phyloP scores from a whole-genome alignment of 2,329 filamentous ascomycete species.

The Leptographium flavum region DNA sequence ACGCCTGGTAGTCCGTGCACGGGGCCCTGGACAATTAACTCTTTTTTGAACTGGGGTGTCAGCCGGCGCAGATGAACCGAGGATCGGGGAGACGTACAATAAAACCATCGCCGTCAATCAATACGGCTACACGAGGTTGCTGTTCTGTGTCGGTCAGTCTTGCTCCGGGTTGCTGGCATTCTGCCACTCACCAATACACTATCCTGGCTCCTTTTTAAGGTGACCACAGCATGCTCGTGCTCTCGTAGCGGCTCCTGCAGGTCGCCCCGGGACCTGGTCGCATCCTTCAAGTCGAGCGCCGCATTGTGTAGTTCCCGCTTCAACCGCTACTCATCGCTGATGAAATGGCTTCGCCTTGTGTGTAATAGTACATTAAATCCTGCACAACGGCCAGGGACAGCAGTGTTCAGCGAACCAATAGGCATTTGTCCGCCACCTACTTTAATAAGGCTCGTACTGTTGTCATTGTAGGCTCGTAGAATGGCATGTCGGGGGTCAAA shows the following conservation, averaged over 20 bases:
- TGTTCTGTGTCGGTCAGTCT: slow-evolving; percentile 23
- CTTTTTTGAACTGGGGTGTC: no score
- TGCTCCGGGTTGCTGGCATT: not conserved
- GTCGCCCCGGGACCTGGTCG: slow-evolving; percentile 32
- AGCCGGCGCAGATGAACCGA: no score
- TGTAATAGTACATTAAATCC: slow-evolving; percentile 33
- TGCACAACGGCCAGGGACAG: no score
- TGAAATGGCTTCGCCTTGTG: slow-evolving; percentile 28
- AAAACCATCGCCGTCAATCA: slow-evolving; percentile 50
- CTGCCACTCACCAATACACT: slow-evolving; percentile 27
- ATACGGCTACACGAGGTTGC: slow-evolving; percentile 43
- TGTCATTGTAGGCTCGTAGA: not conserved
- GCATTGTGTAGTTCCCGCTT: slow-evolving; percentile 25
- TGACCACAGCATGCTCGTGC: not conserved
- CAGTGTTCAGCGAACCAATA: no score
- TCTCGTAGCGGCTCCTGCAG: slow-evolving; percentile 30
- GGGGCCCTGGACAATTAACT: no score
- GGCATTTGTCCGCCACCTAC: no score
- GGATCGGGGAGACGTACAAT: slow-evolving; percentile 26
- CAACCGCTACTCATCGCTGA: slow-evolving; percentile 29
- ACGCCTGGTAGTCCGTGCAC: no score
- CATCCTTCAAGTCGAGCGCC: slow-evolving; percentile 35
- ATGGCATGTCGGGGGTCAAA: not conserved
- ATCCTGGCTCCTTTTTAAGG: slow-evolving; percentile 16
- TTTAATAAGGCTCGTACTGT: not conserved